Evolutionary conservation across 2,329 filamentous ascomycete genomes (phyloP).

Genomic region (Cladosporium sp.): DNA sequence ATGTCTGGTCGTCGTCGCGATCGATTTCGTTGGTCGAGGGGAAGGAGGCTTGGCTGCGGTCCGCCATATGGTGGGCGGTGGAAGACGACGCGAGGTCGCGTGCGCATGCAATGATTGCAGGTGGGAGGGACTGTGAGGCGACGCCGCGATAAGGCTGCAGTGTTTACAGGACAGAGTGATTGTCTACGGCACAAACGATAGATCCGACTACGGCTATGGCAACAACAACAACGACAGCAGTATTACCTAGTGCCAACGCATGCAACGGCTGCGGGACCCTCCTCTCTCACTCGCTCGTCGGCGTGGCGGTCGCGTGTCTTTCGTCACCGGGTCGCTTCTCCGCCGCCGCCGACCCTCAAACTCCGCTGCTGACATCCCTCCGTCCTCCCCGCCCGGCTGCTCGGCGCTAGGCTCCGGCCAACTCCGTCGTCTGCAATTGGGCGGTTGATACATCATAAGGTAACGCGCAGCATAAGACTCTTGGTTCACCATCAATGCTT

Average conservation of each 20-base stretch:
- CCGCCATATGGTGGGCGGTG: neutral
- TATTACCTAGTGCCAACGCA: neutral
- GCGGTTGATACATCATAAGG: no score
- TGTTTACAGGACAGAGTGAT: no score
- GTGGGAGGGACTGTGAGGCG: no score
- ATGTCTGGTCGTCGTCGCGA: constrained; percentile 16
- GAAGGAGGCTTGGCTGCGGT: neutral
- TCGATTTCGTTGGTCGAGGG: neutral
- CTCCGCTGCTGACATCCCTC: no score
- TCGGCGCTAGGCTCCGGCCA: no score
- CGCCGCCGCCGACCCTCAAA: neutral
- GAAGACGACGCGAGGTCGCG: constrained; percentile 4
- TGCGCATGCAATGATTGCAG: neutral
- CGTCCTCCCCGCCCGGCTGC: neutral
- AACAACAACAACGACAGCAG: neutral
- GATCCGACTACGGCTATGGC: neutral
- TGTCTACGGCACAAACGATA: no score
- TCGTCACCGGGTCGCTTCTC: constrained; percentile 6
- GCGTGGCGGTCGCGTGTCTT: constrained; percentile 9
- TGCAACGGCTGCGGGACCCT: neutral
- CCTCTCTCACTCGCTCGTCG: neutral
- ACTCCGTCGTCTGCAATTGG: no score
- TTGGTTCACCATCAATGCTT: no score
- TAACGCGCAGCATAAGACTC: no score
- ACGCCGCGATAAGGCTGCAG: no score